Evolutionary conservation across 768 basidiomycete species (phyloP).

Genomic region (Boletus tomentosulus): DNA sequence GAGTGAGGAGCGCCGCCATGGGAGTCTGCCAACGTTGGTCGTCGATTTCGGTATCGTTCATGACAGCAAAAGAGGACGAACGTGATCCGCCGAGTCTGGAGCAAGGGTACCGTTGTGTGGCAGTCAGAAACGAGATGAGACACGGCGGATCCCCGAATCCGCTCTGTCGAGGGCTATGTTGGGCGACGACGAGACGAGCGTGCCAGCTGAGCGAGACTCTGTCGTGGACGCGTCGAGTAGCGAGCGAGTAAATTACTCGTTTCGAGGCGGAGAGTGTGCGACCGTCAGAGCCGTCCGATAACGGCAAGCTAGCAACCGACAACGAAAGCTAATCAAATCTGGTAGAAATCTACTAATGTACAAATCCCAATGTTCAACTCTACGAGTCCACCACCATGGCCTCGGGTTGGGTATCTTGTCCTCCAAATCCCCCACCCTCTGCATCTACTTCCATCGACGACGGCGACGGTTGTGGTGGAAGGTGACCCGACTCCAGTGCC

Average conservation of each 20-base stretch:
- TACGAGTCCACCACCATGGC: conserved; percentile 21
- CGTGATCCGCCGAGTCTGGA: conserved; percentile 54
- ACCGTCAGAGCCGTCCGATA: conserved; percentile 8
- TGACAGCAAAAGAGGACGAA: background rate
- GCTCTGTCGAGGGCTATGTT: conserved; percentile 1
- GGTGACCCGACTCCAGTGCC: conserved; percentile 12
- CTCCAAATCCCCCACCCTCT: background rate
- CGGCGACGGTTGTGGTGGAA: conserved; percentile 10
- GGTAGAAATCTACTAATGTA: background rate
- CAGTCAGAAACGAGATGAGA: conserved; percentile 40
- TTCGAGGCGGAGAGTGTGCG: conserved; percentile 4
- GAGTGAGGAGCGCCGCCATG: conserved; percentile 26
- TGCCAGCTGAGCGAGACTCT: background rate
- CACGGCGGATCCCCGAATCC: conserved; percentile 47
- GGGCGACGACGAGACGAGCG: background rate
- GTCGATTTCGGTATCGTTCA: conserved; percentile 9
- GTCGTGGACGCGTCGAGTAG: conserved; percentile 11
- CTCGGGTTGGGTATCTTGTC: conserved; percentile 2
- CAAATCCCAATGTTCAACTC: background rate
- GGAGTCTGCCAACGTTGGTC: background rate
- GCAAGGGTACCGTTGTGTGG: conserved; percentile 37
- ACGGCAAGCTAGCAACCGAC: conserved; percentile 22
- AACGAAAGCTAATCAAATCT: conserved; percentile 1
- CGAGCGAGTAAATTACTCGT: conserved; percentile 4
- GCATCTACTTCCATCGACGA: conserved; percentile 2